A percentile compares a stretch with the other conserved stretches of the same genome.
phyloP scores from a whole-genome alignment of 1,284 basidiomycete genomes.

The Ganoderma multipileum region DNA sequence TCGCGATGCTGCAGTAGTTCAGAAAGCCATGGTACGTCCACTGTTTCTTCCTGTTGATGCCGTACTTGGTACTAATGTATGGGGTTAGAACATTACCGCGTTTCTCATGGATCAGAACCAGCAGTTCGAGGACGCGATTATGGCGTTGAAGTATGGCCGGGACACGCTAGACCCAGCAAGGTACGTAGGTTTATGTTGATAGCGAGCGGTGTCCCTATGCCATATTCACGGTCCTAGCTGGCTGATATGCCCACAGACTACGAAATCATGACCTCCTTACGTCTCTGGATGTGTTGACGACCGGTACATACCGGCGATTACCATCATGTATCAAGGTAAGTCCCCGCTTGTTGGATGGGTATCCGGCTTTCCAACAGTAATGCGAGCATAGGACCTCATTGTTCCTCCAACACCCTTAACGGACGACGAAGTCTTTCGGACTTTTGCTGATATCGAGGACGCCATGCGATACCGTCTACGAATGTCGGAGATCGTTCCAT shows the following conservation, averaged over 20 bases:
- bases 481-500: constrained; percentile 75
- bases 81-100: constrained; percentile 75
- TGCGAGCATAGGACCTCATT: constrained; percentile 62
- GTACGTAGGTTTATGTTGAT: constrained; percentile 42
- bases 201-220: constrained; percentile 55
- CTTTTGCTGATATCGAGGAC: constrained; percentile 76
- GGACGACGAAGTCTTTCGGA: constrained; percentile 69
- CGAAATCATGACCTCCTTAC: constrained; percentile 92
- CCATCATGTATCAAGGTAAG: constrained; percentile 79
- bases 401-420: constrained; percentile 71
- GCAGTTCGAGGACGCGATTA: constrained; percentile 79
- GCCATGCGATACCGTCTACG: constrained; percentile 80
- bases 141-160: constrained; percentile 68
- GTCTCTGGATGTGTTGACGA: constrained; percentile 85
- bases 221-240: not conserved
- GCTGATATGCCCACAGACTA: constrained; percentile 54
- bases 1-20: constrained; percentile 78
- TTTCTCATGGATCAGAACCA: constrained; percentile 86
- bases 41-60: not conserved
- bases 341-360: not conserved
- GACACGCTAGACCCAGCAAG: constrained; percentile 73
- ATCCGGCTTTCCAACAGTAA: not conserved
- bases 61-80: constrained; percentile 12
- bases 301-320: constrained; percentile 81
- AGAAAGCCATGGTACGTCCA: constrained; percentile 80